phyloP scores from a whole-genome alignment of 1,139 yeast species.

The Debaryomyces singareniensis region DNA sequence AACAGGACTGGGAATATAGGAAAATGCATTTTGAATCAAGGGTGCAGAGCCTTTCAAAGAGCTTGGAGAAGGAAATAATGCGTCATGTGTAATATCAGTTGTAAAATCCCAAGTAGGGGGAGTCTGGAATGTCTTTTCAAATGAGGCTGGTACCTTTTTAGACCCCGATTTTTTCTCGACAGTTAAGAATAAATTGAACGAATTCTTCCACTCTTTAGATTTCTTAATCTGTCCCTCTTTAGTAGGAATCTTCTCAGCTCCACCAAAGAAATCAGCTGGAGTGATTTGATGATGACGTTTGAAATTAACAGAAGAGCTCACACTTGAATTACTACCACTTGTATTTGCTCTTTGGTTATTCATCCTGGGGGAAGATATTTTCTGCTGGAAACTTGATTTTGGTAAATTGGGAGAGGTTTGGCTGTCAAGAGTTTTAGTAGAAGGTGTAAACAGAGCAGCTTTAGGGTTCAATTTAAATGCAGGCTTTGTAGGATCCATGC shows the following conservation, averaged over 20 bases:
- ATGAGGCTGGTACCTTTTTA: conserved; percentile 21
- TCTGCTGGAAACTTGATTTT: conserved; percentile 16
- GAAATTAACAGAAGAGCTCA: conserved; percentile 11
- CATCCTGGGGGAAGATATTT: conserved; percentile 29
- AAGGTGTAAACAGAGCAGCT: conserved; percentile 67
- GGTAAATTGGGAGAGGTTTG: conserved; percentile 29
- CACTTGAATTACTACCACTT: conserved; percentile 11
- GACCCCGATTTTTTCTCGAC: conserved; percentile 30
- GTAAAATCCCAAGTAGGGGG: conserved; percentile 78
- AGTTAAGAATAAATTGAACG: conserved; percentile 55
- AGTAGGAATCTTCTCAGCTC: conserved; percentile 40
- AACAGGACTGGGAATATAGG: conserved; percentile 30
- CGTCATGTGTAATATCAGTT: conserved; percentile 46
- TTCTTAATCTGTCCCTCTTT: conserved; percentile 33
- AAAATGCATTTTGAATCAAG: conserved; percentile 14
- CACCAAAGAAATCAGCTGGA: conserved; percentile 46
- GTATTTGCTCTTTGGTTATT: conserved; percentile 28
- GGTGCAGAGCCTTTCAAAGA: conserved; percentile 11
- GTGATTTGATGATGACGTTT: conserved; percentile 38
- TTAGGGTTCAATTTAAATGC: conserved; percentile 67
- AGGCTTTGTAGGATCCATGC: conserved; percentile 51
- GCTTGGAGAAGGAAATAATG: conserved; percentile 32
- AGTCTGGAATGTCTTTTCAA: conserved; percentile 62
- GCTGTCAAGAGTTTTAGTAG: conserved; percentile 17
- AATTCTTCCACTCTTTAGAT: conserved; percentile 29